These are phyloP conservation scores for Quercus rubra DNA, from an alignment of 306 rosid genomes.

Conservation along the genomic window DNA sequence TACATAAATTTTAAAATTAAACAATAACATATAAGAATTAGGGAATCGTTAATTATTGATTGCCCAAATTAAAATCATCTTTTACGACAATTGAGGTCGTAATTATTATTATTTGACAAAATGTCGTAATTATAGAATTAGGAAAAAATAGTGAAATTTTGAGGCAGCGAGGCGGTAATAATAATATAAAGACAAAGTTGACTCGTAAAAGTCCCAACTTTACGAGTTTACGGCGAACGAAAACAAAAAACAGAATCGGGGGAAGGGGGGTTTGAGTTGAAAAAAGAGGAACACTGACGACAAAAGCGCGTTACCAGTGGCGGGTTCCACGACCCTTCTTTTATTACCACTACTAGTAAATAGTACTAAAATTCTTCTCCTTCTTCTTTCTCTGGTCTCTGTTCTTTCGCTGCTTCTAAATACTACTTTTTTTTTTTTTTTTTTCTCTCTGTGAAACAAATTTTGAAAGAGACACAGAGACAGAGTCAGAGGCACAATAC, in stretches of 20 bases:
- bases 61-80: no score
- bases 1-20: no score
- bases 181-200: neutral
- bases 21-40: no score
- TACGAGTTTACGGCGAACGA: neutral
- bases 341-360: neutral
- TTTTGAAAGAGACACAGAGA: neutral
- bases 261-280: neutral
- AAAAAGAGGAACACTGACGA: conserved; percentile 35
- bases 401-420: neutral
- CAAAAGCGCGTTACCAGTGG: conserved; percentile 47
- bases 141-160: no score
- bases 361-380: neutral
- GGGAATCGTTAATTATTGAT: no score
- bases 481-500: conserved; percentile 13
- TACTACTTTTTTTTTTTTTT: neutral
- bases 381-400: neutral
- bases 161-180: neutral
- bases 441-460: conserved; percentile 4
- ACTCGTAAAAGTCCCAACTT: no score
- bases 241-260: neutral
- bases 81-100: no score
- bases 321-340: conserved; percentile 48
- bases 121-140: no score
- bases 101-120: no score